Percentiles rank a stretch among this genome's conserved stretches.
Evolutionary conservation across 345 rosid genomes (phyloP).

Genomic region (Kernera saxatilis): DNA sequence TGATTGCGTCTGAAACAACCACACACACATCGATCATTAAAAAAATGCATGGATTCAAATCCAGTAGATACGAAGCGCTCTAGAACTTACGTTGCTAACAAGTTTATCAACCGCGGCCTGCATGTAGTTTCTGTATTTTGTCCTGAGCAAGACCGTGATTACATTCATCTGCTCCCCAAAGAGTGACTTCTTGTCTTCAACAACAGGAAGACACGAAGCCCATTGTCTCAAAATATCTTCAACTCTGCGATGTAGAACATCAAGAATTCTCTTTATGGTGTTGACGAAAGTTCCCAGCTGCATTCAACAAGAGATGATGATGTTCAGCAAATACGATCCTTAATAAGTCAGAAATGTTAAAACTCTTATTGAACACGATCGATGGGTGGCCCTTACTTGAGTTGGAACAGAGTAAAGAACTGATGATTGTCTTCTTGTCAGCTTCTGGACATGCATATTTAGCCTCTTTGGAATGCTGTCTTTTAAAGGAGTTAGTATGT

Average conservation of each 20-base stretch:
- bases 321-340: not conserved
- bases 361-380: not conserved
- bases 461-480: constrained; percentile 83
- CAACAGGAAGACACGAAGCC: constrained; percentile 75
- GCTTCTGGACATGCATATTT: constrained; percentile 92
- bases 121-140: constrained; percentile 89
- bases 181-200: constrained; percentile 63
- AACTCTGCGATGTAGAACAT: constrained; percentile 71
- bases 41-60: not conserved
- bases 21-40: not conserved
- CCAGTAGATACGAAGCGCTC: not conserved
- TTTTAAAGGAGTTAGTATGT: constrained; percentile 75
- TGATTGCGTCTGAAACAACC: constrained; percentile 57
- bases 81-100: constrained; percentile 63
- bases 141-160: constrained; percentile 75
- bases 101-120: constrained; percentile 93
- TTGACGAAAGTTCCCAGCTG: constrained; percentile 86
- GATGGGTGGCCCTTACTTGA: constrained; percentile 48
- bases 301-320: constrained; percentile 6
- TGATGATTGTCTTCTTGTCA: constrained; percentile 80
- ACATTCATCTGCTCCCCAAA: constrained; percentile 95
- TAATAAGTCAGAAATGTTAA: not conserved
- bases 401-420: constrained; percentile 66
- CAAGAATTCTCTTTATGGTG: constrained; percentile 89
- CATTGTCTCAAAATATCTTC: constrained; percentile 81